Conservation (phyloP, 1,284 basidiomycete species). For the Boletus mariae region DNA sequence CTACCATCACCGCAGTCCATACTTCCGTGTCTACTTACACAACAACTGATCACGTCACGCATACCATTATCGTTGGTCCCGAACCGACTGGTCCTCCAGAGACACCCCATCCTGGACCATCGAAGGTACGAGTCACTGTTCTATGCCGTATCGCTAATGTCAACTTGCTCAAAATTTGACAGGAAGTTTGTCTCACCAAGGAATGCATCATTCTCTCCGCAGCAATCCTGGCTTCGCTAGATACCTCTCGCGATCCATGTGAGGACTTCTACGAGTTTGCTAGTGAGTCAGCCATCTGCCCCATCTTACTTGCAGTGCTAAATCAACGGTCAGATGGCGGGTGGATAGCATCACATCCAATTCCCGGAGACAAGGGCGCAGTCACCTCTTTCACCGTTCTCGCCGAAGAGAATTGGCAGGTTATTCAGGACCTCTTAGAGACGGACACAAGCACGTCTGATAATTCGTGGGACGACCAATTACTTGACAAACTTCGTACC, state of each 20-base stretch:
- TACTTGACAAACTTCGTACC: constrained; percentile 76
- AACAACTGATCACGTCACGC: constrained; percentile 33
- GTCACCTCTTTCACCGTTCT: constrained; percentile 64
- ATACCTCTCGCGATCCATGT: constrained; percentile 86
- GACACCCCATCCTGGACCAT: constrained; percentile 22
- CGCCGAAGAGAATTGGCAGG: constrained; percentile 59
- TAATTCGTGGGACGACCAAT: constrained; percentile 55
- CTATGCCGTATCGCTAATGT: background rate
- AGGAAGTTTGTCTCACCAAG: constrained; percentile 72
- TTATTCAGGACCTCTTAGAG: constrained; percentile 61
- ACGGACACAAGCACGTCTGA: constrained; percentile 29
- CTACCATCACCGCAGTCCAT: constrained; percentile 36
- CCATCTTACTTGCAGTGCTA: constrained; percentile 2
- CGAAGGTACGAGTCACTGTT: constrained; percentile 19
- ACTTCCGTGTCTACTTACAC: constrained; percentile 38
- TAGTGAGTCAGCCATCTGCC: constrained; percentile 48
- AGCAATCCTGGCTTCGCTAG: constrained; percentile 77
- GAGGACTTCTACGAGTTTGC: constrained; percentile 94
- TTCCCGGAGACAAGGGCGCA: constrained; percentile 80
- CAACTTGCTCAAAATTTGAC: constrained; percentile 8
- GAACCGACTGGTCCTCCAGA: constrained; percentile 35
- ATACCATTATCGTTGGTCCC: constrained; percentile 30
- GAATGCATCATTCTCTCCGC: constrained; percentile 85
- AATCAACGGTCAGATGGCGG: constrained; percentile 56
- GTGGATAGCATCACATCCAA: constrained; percentile 76